phyloP scores from a whole-genome alignment of 345 rosid species.

The Reutealis trisperma region DNA sequence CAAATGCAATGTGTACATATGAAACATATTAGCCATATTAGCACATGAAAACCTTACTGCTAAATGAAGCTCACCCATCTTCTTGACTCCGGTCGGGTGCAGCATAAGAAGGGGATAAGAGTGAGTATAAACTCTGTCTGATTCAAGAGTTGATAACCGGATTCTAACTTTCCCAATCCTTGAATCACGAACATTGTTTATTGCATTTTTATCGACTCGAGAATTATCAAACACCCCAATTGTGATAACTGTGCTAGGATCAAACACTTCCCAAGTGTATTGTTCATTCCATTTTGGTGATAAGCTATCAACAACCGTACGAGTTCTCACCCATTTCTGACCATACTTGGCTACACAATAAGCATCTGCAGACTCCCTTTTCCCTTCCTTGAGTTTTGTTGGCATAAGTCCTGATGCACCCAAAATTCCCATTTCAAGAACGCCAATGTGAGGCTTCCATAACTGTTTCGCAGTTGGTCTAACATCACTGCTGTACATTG shows the following conservation, averaged over 20 bases:
- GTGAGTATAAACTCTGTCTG: conserved; percentile 70
- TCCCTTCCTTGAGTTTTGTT: conserved; percentile 57
- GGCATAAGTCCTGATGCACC: conserved; percentile 68
- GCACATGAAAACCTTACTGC: conserved; percentile 69
- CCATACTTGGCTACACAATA: conserved; percentile 79
- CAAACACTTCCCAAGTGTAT: conserved; percentile 71
- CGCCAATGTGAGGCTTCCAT: conserved; percentile 69
- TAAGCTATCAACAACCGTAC: conserved; percentile 61
- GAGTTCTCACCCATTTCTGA: conserved; percentile 73
- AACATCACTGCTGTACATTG: conserved; percentile 61
- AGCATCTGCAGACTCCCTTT: conserved; percentile 55
- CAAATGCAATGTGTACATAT: conserved; percentile 53
- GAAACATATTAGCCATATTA: conserved; percentile 58
- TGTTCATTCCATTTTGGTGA: conserved; percentile 81
- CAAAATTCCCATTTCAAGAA: conserved; percentile 73
- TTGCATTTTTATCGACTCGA: conserved; percentile 35
- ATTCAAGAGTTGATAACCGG: conserved; percentile 58
- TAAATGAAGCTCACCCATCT: conserved; percentile 75
- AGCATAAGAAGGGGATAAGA: conserved; percentile 69
- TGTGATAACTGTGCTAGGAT: conserved; percentile 72
- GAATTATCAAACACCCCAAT: conserved; percentile 65
- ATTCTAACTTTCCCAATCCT: conserved; percentile 72
- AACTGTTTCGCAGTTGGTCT: conserved; percentile 62
- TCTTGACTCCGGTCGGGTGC: conserved; percentile 61
- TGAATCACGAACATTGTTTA: conserved; percentile 41